A percentile compares a stretch with the other conserved stretches of the same genome.
Conservation (phyloP, 352 stramenopile genomes). For the Phytophthora boehmeriae region DNA sequence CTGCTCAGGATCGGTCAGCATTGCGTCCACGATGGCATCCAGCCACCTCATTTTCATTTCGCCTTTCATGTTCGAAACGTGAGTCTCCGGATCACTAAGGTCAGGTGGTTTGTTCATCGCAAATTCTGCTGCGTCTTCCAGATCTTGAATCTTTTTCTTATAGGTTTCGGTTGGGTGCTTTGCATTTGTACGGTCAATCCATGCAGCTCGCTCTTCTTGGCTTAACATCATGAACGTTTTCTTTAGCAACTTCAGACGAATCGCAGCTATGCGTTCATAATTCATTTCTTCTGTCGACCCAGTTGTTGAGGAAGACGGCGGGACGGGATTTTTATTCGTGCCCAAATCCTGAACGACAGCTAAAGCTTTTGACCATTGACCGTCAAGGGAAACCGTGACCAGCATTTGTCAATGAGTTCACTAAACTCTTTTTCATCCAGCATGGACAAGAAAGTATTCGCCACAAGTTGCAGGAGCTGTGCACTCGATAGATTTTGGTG, state of each 20-base stretch:
- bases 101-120: constrained; percentile 19
- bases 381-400: constrained; percentile 42
- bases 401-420: constrained; percentile 45
- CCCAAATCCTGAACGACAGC: constrained; percentile 48
- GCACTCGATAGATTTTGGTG: constrained; percentile 52
- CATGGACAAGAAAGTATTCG: constrained; percentile 48
- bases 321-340: constrained; percentile 5
- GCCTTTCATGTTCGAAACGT: constrained; percentile 45
- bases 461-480: constrained; percentile 50
- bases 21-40: constrained; percentile 46
- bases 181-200: constrained; percentile 55
- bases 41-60: constrained; percentile 74
- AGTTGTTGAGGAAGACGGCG: neutral
- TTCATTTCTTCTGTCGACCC: constrained; percentile 16
- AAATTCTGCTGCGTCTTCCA: constrained; percentile 17
- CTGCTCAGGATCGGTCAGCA: constrained; percentile 49
- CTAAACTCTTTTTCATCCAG: constrained; percentile 52
- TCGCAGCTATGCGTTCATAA: constrained; percentile 30
- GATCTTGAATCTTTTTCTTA: constrained; percentile 36
- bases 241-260: constrained; percentile 57
- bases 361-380: constrained; percentile 54
- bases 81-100: constrained; percentile 35
- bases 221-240: constrained; percentile 62
- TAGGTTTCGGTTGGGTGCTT: constrained; percentile 51
- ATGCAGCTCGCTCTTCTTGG: constrained; percentile 48